Conservation (phyloP, 2,329 filamentous ascomycete genomes). For the Cladophialophora carrionii region DNA sequence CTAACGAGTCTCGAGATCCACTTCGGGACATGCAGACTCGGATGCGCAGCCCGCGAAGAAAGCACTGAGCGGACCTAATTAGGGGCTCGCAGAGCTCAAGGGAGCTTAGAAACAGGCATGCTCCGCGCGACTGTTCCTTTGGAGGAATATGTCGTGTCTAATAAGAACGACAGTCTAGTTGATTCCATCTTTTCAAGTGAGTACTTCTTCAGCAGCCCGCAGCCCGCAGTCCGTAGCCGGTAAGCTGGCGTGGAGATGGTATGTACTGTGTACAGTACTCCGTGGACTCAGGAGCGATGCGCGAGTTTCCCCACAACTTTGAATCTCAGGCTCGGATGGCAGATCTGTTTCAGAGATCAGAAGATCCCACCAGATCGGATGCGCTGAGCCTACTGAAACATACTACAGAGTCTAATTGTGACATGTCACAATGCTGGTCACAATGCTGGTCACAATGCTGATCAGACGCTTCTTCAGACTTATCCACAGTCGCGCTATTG, state of each 20-base stretch:
- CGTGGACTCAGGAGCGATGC: not conserved
- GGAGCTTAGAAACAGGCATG: not conserved
- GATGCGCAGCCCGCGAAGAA: slow-evolving; percentile 1
- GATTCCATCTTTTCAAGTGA: too few relatives aligned
- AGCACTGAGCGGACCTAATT: too few relatives aligned
- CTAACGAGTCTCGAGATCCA: not conserved
- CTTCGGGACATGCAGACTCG: not conserved
- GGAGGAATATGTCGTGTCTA: not conserved
- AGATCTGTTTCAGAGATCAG: not conserved
- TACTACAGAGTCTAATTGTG: not conserved
- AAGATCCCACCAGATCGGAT: not conserved
- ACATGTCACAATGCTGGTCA: not conserved
- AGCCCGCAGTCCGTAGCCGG: too few relatives aligned
- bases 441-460: not conserved
- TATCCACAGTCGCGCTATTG: not conserved
- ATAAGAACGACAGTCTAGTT: not conserved
- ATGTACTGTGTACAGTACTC: too few relatives aligned
- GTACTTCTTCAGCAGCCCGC: too few relatives aligned
- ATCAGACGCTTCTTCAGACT: not conserved
- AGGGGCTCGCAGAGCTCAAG: not conserved
- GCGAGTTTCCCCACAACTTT: not conserved
- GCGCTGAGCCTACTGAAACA: not conserved
- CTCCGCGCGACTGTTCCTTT: not conserved
- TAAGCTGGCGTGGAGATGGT: not conserved
- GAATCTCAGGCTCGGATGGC: not conserved